These are phyloP conservation scores for Aureobasidium sp. DNA, from an alignment of 2,329 filamentous ascomycete species.

Conservation along the genomic window DNA sequence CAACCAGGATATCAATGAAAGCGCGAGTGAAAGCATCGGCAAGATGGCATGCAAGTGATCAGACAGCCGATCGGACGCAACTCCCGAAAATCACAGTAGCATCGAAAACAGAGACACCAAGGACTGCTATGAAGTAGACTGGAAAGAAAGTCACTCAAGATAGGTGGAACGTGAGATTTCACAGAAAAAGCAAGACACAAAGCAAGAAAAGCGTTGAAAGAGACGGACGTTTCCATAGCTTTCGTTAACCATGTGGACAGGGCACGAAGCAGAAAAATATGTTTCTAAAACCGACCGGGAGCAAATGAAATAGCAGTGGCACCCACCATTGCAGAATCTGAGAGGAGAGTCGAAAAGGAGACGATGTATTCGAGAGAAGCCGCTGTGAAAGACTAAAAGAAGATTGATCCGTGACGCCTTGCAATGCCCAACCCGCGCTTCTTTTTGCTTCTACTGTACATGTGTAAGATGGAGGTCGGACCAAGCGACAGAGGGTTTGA, in stretches of 20 bases:
- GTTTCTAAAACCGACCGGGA: neutral
- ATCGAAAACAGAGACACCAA: neutral
- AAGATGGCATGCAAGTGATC: neutral
- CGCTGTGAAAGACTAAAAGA: constrained; percentile 5
- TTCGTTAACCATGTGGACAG: neutral
- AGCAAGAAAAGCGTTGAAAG: neutral
- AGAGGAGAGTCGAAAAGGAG: constrained; percentile 3
- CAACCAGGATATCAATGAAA: neutral
- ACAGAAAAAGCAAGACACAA: neutral
- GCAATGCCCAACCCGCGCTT: constrained; percentile 12
- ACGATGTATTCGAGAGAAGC: constrained; percentile 7
- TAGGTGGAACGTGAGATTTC: neutral
- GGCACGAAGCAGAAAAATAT: neutral
- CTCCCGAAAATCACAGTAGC: neutral
- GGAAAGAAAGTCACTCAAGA: neutral
- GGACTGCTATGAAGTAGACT: neutral
- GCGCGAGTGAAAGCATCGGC: neutral
- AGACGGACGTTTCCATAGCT: neutral
- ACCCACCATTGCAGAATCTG: neutral
- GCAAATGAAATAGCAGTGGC: neutral
- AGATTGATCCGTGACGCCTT: constrained; percentile 13
- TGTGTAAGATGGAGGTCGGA: constrained; percentile 1
- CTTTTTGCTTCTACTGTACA: constrained; percentile 14
- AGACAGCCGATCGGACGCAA: neutral
- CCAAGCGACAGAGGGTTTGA: neutral